These are phyloP conservation scores for Aegilops umbellulata DNA, from an alignment of 176 grass and related monocot species.

Conservation along the genomic window DNA sequence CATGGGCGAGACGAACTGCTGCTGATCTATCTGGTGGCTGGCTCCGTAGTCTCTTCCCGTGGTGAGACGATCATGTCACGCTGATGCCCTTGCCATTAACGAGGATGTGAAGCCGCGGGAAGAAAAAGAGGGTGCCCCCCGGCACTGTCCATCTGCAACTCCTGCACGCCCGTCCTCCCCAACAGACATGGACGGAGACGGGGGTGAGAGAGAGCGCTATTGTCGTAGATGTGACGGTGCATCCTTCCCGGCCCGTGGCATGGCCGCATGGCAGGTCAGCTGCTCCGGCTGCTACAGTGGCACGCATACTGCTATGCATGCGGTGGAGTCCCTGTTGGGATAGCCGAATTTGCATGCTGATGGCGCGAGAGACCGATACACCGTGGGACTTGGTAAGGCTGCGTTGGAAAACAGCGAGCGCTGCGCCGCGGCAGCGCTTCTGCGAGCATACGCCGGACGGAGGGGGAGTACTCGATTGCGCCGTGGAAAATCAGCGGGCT, in stretches of 20 bases:
- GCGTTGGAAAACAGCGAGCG: background rate
- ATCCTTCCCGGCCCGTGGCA: background rate
- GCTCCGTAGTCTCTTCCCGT: no score
- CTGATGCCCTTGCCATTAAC: background rate
- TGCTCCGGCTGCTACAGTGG: background rate
- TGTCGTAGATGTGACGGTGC: background rate
- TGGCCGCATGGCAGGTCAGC: background rate
- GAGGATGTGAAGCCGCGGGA: background rate
- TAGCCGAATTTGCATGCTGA: background rate
- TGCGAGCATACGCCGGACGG: background rate
- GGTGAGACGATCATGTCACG: background rate
- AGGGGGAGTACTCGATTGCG: background rate
- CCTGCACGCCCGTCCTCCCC: background rate
- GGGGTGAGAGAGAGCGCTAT: background rate
- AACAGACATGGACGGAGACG: background rate
- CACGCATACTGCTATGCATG: background rate
- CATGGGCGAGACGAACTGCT: no score
- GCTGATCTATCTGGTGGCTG: no score
- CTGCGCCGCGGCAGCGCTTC: background rate
- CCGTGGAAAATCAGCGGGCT: background rate
- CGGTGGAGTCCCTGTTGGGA: background rate
- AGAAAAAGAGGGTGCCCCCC: background rate
- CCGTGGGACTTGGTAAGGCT: background rate
- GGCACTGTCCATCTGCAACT: background rate
- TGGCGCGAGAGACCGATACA: background rate